Evolutionary conservation across 805 yeast genomes (phyloP).

Genomic region (Pichia rugopelliculosa): DNA sequence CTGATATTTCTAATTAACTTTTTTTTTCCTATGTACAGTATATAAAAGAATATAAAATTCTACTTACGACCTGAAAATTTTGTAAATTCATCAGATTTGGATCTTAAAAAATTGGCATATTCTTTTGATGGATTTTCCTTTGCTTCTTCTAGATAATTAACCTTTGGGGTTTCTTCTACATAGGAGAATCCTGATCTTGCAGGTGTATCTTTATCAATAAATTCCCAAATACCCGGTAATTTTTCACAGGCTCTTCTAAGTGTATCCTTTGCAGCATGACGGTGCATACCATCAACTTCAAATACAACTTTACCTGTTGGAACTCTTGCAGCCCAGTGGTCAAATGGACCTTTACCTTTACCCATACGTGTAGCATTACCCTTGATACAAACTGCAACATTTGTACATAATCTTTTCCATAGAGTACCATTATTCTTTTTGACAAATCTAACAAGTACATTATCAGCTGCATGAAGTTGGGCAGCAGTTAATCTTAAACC

Average conservation of each 20-base stretch:
- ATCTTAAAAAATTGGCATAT: constrained; percentile 46
- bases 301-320: constrained; percentile 92
- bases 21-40: not conserved
- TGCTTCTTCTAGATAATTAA: constrained; percentile 49
- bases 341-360: constrained; percentile 97
- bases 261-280: constrained; percentile 83
- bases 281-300: constrained; percentile 76
- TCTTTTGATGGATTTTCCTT: constrained; percentile 58
- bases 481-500: constrained; percentile 82
- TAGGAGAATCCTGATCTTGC: constrained; percentile 66
- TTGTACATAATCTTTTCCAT: constrained; percentile 75
- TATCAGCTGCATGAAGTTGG: constrained; percentile 87
- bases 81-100: constrained; percentile 47
- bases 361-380: constrained; percentile 99
- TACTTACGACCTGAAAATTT: constrained; percentile 26
- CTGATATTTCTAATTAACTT: constrained; percentile 10
- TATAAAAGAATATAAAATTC: not conserved
- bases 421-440: constrained; percentile 71
- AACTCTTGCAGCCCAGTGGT: constrained; percentile 94
- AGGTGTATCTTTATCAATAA: constrained; percentile 54
- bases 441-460: constrained; percentile 72
- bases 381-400: constrained; percentile 86
- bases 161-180: constrained; percentile 36
- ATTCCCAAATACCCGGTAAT: constrained; percentile 88
- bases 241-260: constrained; percentile 85